These are phyloP conservation scores for Clavispora santaluciae DNA, from an alignment of 805 yeast species.

Conservation along the genomic window DNA sequence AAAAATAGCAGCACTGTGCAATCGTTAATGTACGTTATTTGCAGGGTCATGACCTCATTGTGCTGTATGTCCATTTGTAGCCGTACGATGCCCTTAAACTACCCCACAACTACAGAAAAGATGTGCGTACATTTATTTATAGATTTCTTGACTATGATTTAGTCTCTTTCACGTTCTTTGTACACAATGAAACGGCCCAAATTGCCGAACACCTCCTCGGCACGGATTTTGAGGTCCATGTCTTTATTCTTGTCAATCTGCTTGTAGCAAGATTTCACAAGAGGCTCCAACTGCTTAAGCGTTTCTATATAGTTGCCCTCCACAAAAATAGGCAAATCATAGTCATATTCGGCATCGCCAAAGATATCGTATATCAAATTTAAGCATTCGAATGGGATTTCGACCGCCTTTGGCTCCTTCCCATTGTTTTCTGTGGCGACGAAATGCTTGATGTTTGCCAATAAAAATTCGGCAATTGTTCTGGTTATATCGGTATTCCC, in stretches of 20 bases:
- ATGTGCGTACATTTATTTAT: neutral
- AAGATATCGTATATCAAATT: conserved; percentile 73
- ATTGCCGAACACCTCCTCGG: conserved; percentile 63
- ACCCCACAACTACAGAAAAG: neutral
- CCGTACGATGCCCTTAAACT: too few relatives aligned
- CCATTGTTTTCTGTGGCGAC: conserved; percentile 7
- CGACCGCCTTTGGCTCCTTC: conserved; percentile 20
- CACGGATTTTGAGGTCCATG: conserved; percentile 52
- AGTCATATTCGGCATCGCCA: conserved; percentile 63
- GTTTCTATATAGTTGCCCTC: conserved; percentile 40
- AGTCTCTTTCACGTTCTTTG: conserved; percentile 39
- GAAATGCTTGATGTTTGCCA: conserved; percentile 11
- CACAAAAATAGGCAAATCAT: conserved; percentile 68
- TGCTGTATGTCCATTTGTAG: too few relatives aligned
- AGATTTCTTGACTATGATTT: neutral
- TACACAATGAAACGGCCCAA: conserved; percentile 74
- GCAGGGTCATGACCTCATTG: neutral
- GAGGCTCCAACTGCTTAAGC: conserved; percentile 41
- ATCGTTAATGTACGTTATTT: neutral
- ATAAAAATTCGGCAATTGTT: conserved; percentile 43
- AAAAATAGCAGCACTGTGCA: too few relatives aligned
- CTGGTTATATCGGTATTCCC: conserved; percentile 42
- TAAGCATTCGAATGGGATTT: conserved; percentile 52
- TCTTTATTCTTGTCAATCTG: conserved; percentile 62
- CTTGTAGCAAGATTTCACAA: conserved; percentile 51